Percentiles rank a stretch among this genome's conserved stretches.
These are phyloP conservation scores for Fereydounia khargensis DNA, from an alignment of 1,284 basidiomycete genomes.

Conservation along the genomic window DNA sequence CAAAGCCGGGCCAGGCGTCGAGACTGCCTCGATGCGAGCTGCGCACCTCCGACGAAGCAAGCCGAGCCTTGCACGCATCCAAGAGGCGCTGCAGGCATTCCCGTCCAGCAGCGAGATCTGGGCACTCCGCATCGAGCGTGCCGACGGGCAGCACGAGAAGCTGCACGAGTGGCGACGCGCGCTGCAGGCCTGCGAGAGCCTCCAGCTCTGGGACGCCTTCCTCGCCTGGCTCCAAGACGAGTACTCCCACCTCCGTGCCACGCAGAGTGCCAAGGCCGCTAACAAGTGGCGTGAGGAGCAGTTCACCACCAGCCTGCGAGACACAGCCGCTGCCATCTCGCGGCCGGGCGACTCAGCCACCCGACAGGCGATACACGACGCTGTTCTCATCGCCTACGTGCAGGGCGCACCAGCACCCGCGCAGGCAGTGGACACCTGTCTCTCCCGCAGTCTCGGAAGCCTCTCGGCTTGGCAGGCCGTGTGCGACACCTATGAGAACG, in stretches of 20 bases:
- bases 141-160: neutral
- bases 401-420: no score
- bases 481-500: no score
- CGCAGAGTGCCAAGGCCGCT: constrained; percentile 8
- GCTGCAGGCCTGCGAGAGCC: constrained; percentile 14
- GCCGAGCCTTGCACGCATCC: constrained; percentile 10
- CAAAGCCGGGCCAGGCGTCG: constrained; percentile 12
- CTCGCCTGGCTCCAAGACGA: constrained; percentile 26
- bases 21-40: constrained; percentile 28
- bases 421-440: no score
- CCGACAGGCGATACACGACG: no score
- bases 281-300: no score
- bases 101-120: constrained; percentile 23
- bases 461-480: no score
- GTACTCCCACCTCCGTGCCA: no score
- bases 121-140: constrained; percentile 19
- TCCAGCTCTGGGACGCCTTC: constrained; percentile 13
- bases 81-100: constrained; percentile 15
- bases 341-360: no score
- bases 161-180: constrained; percentile 24
- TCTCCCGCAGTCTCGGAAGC: no score
- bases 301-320: no score
- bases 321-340: no score
- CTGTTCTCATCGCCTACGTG: no score
- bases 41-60: constrained; percentile 6